Evolutionary conservation across 2,329 filamentous ascomycete genomes (phyloP), one percentile per base, ranked within the genome.

Genomic region (Neopestalotiopsis rosae): DNA sequence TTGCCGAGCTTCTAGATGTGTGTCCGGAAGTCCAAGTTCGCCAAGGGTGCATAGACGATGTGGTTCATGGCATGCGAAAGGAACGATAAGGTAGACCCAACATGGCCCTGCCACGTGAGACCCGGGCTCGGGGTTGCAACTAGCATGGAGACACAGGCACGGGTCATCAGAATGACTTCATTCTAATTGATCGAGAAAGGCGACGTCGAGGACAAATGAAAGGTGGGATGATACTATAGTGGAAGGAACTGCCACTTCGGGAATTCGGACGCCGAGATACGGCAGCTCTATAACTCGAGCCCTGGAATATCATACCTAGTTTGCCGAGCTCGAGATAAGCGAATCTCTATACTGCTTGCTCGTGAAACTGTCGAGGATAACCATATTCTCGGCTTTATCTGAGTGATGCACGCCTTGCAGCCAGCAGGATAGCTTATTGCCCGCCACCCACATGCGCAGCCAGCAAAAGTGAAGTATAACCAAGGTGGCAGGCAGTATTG

Each of bases 41-140:
- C 24, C 24, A 28, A 28, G 24, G 24, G 40, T 64, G 61, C 61
- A 64, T 45, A 49, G 38, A 38, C 61, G 61, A 64, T 42, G 32
- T 28, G 4, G 49, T 56, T 24, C 17, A 17, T 56, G 24, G 24
- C 14, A 34, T 13, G 57, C 57, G 32, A 62, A 38, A 32, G 20
- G 24, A 64, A 13, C n/a, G n/a, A 40, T 40, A 45, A 30, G 40
- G 61, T 12, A 38, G 34, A 34, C 28, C 13, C 61, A 64, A 38
- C 34, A 38, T 38, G 61, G 40, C 61, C 24, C 61, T 49, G 40
- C 61, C 61, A 64, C 61, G 61, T 64, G 61, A 64, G 40, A 20
- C 59, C 59, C 34, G 30, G 30, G 30, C 59, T 34, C 57, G 57
- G 57, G 57, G 20, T 28, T 59, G 57, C 57, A 59, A 59, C 45